phyloP scores from a whole-genome alignment of 495 filamentous ascomycete species.

The Aspergillus ellipticus region DNA sequence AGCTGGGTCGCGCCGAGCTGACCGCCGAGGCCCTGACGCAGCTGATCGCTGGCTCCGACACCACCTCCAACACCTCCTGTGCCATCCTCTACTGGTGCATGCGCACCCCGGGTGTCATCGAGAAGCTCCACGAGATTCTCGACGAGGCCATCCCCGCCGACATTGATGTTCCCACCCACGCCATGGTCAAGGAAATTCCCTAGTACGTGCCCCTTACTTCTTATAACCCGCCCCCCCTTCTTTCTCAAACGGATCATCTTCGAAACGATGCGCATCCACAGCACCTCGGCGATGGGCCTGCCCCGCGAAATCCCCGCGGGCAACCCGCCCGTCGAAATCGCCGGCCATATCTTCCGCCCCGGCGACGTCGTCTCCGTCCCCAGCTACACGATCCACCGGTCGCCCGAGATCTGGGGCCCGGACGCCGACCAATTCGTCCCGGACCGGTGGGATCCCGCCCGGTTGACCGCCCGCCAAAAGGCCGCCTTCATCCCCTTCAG shows the following conservation, averaged over 20 bases:
- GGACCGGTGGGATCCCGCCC: slow-evolving; percentile 63
- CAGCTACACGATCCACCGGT: slow-evolving; percentile 85
- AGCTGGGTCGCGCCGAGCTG: slow-evolving; percentile 71
- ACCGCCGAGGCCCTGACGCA: slow-evolving; percentile 88
- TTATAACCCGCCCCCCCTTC: background rate
- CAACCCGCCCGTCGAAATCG: slow-evolving; percentile 50
- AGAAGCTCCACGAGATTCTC: slow-evolving; percentile 67
- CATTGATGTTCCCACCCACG: slow-evolving; percentile 63
- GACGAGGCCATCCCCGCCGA: slow-evolving; percentile 62
- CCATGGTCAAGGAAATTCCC: slow-evolving; percentile 68
- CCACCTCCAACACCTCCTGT: slow-evolving; percentile 85
- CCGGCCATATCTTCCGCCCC: slow-evolving; percentile 63
- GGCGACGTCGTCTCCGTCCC: slow-evolving; percentile 81
- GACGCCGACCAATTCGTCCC: slow-evolving; percentile 78
- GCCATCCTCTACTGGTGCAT: slow-evolving; percentile 76
- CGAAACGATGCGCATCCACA: slow-evolving; percentile 88
- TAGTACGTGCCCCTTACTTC: slow-evolving; percentile 53
- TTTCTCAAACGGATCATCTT: slow-evolving; percentile 62
- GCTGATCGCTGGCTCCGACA: slow-evolving; percentile 87
- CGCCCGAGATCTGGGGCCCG: slow-evolving; percentile 73
- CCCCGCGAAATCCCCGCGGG: slow-evolving; percentile 72
- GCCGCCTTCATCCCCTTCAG: slow-evolving; percentile 83
- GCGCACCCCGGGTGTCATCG: slow-evolving; percentile 65
- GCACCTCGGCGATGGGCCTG: slow-evolving; percentile 82
- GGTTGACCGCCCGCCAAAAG: slow-evolving; percentile 62